These are phyloP conservation scores for Xylariaceae sp. DNA, from an alignment of 2,329 filamentous ascomycete species.

Conservation along the genomic window DNA sequence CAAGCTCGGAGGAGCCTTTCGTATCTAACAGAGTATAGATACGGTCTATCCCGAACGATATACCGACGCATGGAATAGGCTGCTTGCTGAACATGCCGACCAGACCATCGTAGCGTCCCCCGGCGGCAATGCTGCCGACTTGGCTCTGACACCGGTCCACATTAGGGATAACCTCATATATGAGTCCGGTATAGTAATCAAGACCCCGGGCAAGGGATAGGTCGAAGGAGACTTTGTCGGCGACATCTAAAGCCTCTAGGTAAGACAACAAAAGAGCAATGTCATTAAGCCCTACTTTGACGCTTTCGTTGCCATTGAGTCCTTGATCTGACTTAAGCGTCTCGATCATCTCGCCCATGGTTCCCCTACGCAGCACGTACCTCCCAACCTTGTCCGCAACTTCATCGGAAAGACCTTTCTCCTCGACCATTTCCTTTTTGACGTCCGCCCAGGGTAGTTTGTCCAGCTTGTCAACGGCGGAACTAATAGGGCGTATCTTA, in stretches of 20 bases:
- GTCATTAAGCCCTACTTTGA: slow-evolving; percentile 64
- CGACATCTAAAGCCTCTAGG: slow-evolving; percentile 59
- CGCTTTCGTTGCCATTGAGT: slow-evolving; percentile 57
- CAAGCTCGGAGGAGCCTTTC: slow-evolving; percentile 26
- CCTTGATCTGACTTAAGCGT: slow-evolving; percentile 54
- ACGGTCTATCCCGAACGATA: slow-evolving; percentile 73
- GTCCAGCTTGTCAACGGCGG: slow-evolving; percentile 73
- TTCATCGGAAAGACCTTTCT: slow-evolving; percentile 59
- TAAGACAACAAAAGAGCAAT: slow-evolving; percentile 66
- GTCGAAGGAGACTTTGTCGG: slow-evolving; percentile 66
- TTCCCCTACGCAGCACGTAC: slow-evolving; percentile 65
- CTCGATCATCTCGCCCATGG: slow-evolving; percentile 55
- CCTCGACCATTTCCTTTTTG: slow-evolving; percentile 67
- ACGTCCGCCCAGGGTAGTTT: slow-evolving; percentile 72
- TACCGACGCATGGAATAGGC: slow-evolving; percentile 70
- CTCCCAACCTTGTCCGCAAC: slow-evolving; percentile 69
- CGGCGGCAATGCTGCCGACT: slow-evolving; percentile 70
- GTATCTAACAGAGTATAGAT: slow-evolving; percentile 75
- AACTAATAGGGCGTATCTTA: slow-evolving; percentile 65
- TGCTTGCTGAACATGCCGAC: slow-evolving; percentile 72
- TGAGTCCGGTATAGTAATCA: slow-evolving; percentile 67
- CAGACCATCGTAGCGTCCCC: slow-evolving; percentile 71
- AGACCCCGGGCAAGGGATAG: slow-evolving; percentile 68
- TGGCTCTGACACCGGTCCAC: slow-evolving; percentile 65
- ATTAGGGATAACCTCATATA: slow-evolving; percentile 70